Conservation (phyloP, 1,284 basidiomycete genomes). For the Leccinum fuscescens region DNA sequence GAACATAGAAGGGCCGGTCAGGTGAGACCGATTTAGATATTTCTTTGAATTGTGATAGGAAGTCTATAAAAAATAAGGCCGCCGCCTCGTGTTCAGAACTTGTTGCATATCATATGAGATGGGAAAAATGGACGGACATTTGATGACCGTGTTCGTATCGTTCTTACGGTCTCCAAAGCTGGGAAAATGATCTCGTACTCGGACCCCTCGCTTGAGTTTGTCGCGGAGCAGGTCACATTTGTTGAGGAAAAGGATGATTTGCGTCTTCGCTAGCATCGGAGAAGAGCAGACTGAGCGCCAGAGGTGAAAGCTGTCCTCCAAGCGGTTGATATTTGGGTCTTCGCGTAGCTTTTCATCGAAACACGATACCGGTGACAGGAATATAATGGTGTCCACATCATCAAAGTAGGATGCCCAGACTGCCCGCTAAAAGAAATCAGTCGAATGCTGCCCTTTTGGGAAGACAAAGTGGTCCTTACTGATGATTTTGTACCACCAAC, state of each 20-base stretch:
- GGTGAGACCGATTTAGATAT: conserved; percentile 58
- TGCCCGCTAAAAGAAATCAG: conserved; percentile 43
- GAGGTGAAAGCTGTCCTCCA: conserved; percentile 70
- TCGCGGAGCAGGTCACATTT: conserved; percentile 68
- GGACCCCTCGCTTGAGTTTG: conserved; percentile 59
- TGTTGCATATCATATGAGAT: neutral
- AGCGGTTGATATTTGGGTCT: conserved; percentile 63
- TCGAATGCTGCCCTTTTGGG: conserved; percentile 1
- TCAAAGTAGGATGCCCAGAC: conserved; percentile 76
- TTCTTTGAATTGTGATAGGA: conserved; percentile 66
- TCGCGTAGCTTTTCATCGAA: conserved; percentile 73
- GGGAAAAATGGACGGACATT: conserved; percentile 46
- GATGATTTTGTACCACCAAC: conserved; percentile 70
- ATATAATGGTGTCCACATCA: conserved; percentile 70
- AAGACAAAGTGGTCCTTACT: conserved; percentile 39
- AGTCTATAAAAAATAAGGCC: conserved; percentile 42
- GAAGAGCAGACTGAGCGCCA: conserved; percentile 69
- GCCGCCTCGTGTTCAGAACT: conserved; percentile 13
- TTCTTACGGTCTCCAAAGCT: conserved; percentile 65
- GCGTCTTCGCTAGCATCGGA: conserved; percentile 58
- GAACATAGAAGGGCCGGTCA: conserved; percentile 64
- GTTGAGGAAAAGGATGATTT: conserved; percentile 48
- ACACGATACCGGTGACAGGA: conserved; percentile 67
- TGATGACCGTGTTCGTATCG: conserved; percentile 51
- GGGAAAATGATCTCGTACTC: conserved; percentile 59